A percentile compares a stretch with the other conserved stretches of the same genome.
Conservation (phyloP, 2,329 filamentous ascomycete species). For the Polytolypa hystricis region DNA sequence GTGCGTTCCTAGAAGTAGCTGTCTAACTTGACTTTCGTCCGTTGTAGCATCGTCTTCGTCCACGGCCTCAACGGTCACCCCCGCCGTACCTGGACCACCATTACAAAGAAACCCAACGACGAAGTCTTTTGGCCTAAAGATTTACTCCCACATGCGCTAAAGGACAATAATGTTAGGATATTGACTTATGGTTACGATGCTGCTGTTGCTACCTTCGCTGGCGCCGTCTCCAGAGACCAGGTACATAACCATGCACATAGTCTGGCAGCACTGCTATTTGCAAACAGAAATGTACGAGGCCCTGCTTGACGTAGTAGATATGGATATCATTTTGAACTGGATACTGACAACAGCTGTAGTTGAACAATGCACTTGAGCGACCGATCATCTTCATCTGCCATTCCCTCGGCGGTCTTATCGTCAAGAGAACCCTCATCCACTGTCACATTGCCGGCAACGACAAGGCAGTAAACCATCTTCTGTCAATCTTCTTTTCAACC, state of each 20-base stretch:
- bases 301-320: conserved; percentile 4
- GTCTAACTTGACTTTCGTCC: not conserved
- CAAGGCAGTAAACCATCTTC: conserved; percentile 51
- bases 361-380: conserved; percentile 41
- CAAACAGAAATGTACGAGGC: conserved; percentile 43
- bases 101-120: conserved; percentile 33
- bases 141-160: conserved; percentile 51
- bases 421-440: conserved; percentile 59
- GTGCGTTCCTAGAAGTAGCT: not conserved
- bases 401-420: conserved; percentile 60
- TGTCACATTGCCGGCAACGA: conserved; percentile 48
- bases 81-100: conserved; percentile 50
- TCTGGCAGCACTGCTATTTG: conserved; percentile 50
- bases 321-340: too few relatives aligned
- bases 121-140: conserved; percentile 59
- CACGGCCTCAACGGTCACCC: conserved; percentile 60
- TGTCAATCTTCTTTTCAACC: conserved; percentile 62
- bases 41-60: conserved; percentile 49
- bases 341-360: conserved; percentile 16
- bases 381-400: conserved; percentile 70
- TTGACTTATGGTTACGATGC: conserved; percentile 67
- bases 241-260: conserved; percentile 63
- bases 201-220: conserved; percentile 43
- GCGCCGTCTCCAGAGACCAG: conserved; percentile 51
- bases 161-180: conserved; percentile 48